Base-by-base conservation (phyloP, 108 stramenopile genomes). In the Fistulifera solaris region DNA sequence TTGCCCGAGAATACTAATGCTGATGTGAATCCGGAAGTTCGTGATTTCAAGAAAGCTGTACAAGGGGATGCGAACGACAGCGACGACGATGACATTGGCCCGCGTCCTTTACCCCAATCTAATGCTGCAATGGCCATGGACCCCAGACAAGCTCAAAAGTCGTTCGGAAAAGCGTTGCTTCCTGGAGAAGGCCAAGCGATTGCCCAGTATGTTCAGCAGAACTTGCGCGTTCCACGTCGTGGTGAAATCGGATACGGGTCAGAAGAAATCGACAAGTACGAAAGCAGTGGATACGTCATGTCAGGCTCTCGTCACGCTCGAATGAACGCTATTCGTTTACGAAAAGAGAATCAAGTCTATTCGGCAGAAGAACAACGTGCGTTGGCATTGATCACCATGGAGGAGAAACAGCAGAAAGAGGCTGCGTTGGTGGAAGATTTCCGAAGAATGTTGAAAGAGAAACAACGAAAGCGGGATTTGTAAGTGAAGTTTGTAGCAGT, bases 281-380 rank as follows among this genome's bases (percentile, higher is more conserved):
- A 99, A 73, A 72, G 73, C 16, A 73, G 77, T 8, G 98, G 98
- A 19, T 99, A 89, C 61, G 98, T 95, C 53, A 98, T 99, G 96
- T 80, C 75, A 25, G 98, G 98, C 18, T 87, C 80, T 3, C 89
- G 98, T 43, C 96, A 99, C 68, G 72, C 87, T 35, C 69, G 97
- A 15, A 99, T 99, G 98, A 98, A 99, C 66, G 98, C 94, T 12
- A 93, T 99, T 17, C 94, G 98, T 75, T 77, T 98, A 31, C 81
- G 98, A n/a, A 99, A 99, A 82, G 98, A 99, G 72, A 98, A 98
- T 66, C 98, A 99, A 74, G 94, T 99, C 28, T 98, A 96, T 65
- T 81, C 83, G 31, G 96, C 97, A 12, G 97, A 98, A 71, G 98
- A 99, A 68, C 94, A 97, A 52, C 72, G 94, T 5, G 97, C 96